phyloP scores from a whole-genome alignment of 345 rosid genomes.

The Gossypium australe region DNA sequence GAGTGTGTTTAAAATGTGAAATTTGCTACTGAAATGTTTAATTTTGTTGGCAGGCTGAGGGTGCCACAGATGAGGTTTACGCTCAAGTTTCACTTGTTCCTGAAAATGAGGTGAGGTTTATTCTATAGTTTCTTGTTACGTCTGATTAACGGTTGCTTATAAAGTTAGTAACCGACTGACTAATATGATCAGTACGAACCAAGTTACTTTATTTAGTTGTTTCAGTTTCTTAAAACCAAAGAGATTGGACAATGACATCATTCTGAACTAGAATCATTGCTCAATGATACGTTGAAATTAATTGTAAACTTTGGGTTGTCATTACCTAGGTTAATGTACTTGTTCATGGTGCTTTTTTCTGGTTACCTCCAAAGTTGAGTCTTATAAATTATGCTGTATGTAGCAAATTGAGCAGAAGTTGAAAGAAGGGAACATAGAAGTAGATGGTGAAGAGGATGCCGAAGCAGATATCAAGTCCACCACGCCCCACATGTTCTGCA shows the following conservation, averaged over 20 bases:
- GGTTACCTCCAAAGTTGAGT: background rate
- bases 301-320: background rate
- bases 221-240: background rate
- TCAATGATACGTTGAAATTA: background rate
- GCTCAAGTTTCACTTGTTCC: conserved; percentile 83
- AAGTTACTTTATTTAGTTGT: background rate
- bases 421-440: conserved; percentile 44
- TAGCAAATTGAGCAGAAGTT: conserved; percentile 52
- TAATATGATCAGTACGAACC: background rate
- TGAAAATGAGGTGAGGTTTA: conserved; percentile 60
- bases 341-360: background rate
- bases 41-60: conserved; percentile 67
- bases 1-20: background rate
- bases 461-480: conserved; percentile 56
- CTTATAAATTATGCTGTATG: background rate
- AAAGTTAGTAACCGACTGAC: background rate
- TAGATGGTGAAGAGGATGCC: conserved; percentile 56
- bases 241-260: background rate
- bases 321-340: background rate
- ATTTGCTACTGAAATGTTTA: conserved; percentile 16
- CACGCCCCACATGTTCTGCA: conserved; percentile 96
- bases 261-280: background rate
- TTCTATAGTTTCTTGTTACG: conserved; percentile 13
- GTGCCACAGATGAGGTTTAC: conserved; percentile 81
- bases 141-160: background rate